Evolutionary conservation across 179 eudicot genomes (phyloP).

Genomic region (Drosera spatulata): DNA sequence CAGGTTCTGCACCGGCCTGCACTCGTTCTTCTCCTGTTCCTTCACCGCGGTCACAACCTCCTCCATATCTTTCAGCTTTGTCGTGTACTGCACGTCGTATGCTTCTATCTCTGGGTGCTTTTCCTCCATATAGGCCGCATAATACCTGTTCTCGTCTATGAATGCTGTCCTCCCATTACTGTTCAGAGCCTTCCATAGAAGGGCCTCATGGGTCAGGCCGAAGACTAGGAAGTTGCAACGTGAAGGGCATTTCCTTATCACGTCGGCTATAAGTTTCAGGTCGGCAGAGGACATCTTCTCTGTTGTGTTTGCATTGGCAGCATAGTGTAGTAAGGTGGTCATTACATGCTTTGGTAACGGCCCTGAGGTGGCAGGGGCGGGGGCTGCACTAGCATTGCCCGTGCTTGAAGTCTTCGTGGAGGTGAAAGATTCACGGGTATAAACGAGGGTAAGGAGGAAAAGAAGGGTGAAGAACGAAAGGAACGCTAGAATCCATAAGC

Average conservation of each 20-base stretch:
- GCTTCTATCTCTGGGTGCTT: conserved; percentile 78
- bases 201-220: conserved; percentile 74
- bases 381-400: conserved; percentile 7
- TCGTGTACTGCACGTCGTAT: conserved; percentile 82
- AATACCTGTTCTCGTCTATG: conserved; percentile 78
- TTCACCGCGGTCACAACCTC: conserved; percentile 40
- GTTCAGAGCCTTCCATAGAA: conserved; percentile 79
- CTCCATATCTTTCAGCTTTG: conserved; percentile 46
- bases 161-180: conserved; percentile 72
- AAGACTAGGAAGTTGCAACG: conserved; percentile 70
- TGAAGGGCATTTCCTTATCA: conserved; percentile 41
- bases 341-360: conserved; percentile 38
- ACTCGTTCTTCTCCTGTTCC: conserved; percentile 56
- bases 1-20: conserved; percentile 85
- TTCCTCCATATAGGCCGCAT: conserved; percentile 72
- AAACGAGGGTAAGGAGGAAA: conserved; percentile 61
- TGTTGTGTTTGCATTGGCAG: conserved; percentile 58
- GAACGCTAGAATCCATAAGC: conserved; percentile 61
- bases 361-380: background rate
- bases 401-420: conserved; percentile 20
- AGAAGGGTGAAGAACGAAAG: conserved; percentile 63
- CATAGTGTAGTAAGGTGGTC: conserved; percentile 74
- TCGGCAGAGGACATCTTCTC: conserved; percentile 66
- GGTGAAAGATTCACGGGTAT: conserved; percentile 44
- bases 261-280: conserved; percentile 53